Evolutionary conservation across 768 basidiomycete genomes (phyloP).

Genomic region (Tremella mesenterica): DNA sequence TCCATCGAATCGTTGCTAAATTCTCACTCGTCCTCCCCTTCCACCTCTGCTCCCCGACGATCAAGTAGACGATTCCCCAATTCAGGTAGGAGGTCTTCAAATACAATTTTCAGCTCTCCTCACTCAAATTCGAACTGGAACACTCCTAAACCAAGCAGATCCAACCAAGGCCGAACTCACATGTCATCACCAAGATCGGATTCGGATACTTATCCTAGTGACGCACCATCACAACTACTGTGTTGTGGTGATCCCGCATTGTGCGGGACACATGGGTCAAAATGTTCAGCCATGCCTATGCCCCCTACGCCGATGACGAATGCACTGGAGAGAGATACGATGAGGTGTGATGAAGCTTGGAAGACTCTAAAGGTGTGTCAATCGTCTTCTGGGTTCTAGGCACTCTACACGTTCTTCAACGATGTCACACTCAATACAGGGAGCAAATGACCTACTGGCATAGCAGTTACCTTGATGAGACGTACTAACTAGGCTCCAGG

Average conservation of each 20-base stretch:
- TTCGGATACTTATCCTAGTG: no score
- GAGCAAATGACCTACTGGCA: no score
- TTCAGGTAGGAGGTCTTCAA: neutral
- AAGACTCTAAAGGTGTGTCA: slow-evolving; percentile 34
- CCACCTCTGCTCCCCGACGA: slow-evolving; percentile 5
- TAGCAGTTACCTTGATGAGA: no score
- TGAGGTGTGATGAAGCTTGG: slow-evolving; percentile 41
- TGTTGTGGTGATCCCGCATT: slow-evolving; percentile 25
- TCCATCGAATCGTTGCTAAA: slow-evolving; percentile 18
- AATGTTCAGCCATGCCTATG: slow-evolving; percentile 1
- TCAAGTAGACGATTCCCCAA: neutral
- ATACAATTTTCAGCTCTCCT: slow-evolving; percentile 1
- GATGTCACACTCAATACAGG: neutral
- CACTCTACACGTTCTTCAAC: neutral
- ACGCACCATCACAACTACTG: slow-evolving; percentile 9
- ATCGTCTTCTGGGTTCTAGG: no score
- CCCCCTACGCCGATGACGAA: neutral
- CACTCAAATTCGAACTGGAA: no score
- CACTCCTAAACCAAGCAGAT: no score
- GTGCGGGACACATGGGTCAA: slow-evolving; percentile 17
- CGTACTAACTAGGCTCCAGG: no score
- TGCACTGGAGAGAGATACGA: slow-evolving; percentile 13
- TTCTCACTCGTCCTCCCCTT: no score
- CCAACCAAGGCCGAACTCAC: no score
- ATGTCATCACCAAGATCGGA: no score